Conservation (phyloP, 495 filamentous ascomycete species). For the Oidiodendron maius region DNA sequence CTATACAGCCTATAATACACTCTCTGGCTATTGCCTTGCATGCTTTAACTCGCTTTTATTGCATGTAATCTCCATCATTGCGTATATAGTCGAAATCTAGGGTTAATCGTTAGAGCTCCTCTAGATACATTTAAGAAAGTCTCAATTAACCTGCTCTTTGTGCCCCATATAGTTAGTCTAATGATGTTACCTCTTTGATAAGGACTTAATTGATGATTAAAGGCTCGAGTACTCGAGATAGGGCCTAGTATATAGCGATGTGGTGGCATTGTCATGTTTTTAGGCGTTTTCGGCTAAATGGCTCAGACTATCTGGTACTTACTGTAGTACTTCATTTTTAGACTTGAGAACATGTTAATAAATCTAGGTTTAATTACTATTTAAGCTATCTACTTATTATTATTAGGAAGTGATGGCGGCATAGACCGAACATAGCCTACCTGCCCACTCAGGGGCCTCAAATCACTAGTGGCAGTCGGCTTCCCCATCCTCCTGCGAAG, state of each 20-base stretch:
- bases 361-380: too few species aligned
- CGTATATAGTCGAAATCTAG: not conserved
- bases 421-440: too few species aligned
- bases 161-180: not conserved
- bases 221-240: not conserved
- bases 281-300: not conserved
- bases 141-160: not conserved
- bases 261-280: not conserved
- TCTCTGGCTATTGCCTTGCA: constrained; percentile 9
- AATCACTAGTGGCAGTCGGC: too few species aligned
- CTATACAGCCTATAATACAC: too few species aligned
- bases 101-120: not conserved
- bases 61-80: constrained; percentile 12
- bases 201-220: not conserved
- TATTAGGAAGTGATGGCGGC: too few species aligned
- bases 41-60: constrained; percentile 1
- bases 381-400: too few species aligned
- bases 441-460: too few species aligned
- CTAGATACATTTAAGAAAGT: not conserved
- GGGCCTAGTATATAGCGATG: not conserved
- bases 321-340: too few species aligned
- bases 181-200: not conserved
- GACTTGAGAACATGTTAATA: too few species aligned
- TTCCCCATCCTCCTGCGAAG: too few species aligned
- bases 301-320: not conserved